Conservation (phyloP, 2,329 filamentous ascomycete genomes). For the Botrytis porri region DNA sequence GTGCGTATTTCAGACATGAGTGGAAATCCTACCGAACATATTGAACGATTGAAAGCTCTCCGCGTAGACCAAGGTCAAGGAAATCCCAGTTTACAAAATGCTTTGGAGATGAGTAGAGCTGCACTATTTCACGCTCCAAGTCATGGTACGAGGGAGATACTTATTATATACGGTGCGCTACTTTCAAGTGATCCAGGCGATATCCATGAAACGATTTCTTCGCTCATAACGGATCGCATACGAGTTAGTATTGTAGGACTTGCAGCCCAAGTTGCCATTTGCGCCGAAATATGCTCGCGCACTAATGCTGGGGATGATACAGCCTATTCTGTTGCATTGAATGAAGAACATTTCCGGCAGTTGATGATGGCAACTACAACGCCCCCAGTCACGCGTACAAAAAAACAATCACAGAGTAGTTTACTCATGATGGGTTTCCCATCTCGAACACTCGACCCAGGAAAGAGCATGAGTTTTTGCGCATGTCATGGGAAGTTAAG, state of each 20-base stretch:
- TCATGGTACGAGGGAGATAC: slow-evolving; percentile 88
- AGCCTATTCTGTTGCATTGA: slow-evolving; percentile 78
- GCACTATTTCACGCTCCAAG: slow-evolving; percentile 89
- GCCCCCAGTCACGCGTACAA: slow-evolving; percentile 74
- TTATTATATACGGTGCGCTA: slow-evolving; percentile 88
- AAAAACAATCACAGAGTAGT: slow-evolving; percentile 56
- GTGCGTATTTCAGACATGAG: slow-evolving; percentile 83
- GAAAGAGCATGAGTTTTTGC: slow-evolving; percentile 68
- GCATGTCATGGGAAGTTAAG: slow-evolving; percentile 84
- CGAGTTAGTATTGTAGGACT: slow-evolving; percentile 87
- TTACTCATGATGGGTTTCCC: slow-evolving; percentile 99
- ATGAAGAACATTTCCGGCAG: slow-evolving; percentile 85
- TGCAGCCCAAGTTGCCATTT: slow-evolving; percentile 88
- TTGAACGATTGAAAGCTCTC: slow-evolving; percentile 69
- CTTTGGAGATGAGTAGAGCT: slow-evolving; percentile 89
- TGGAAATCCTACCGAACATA: slow-evolving; percentile 86
- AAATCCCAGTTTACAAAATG: slow-evolving; percentile 84
- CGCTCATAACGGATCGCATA: slow-evolving; percentile 77
- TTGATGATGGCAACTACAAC: slow-evolving; percentile 87
- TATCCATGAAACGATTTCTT: slow-evolving; percentile 83
- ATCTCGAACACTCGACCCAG: slow-evolving; percentile 72
- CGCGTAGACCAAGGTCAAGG: slow-evolving; percentile 67
- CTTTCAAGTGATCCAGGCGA: slow-evolving; percentile 90
- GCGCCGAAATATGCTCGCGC: slow-evolving; percentile 79
- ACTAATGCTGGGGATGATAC: slow-evolving; percentile 79